These are phyloP conservation scores for Leccinum aurantiacum DNA, from an alignment of 768 basidiomycete species.

Conservation along the genomic window DNA sequence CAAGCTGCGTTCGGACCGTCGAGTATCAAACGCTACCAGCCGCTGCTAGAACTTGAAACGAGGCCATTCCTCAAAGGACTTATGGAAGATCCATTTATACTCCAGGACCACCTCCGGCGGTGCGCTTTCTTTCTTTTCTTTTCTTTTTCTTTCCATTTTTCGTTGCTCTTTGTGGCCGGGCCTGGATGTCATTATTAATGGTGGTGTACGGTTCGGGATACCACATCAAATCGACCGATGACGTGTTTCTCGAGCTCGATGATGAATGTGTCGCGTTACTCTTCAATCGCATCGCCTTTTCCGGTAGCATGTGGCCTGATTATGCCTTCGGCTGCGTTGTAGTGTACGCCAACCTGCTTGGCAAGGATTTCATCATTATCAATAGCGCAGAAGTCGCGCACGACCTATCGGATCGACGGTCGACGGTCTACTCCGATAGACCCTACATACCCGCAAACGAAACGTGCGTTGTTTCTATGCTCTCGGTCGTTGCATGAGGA, in stretches of 20 bases:
- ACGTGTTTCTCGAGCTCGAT: constrained; percentile 42
- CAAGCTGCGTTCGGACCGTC: constrained; percentile 58
- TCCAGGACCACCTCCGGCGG: constrained; percentile 38
- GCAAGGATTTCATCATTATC: constrained; percentile 30
- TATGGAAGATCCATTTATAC: constrained; percentile 40
- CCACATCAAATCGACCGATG: constrained; percentile 39
- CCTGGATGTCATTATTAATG: constrained; percentile 42
- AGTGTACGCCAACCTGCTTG: constrained; percentile 28
- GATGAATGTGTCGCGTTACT: constrained; percentile 43
- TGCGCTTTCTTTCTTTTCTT: constrained; percentile 10
- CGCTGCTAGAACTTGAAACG: constrained; percentile 57
- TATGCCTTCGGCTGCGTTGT: constrained; percentile 28
- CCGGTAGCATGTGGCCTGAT: constrained; percentile 44
- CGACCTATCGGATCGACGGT: constrained; percentile 28
- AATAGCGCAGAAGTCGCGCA: constrained; percentile 23
- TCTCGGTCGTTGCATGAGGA: background rate
- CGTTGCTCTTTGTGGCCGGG: background rate
- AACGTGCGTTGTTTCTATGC: constrained; percentile 7
- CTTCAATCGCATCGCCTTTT: constrained; percentile 44
- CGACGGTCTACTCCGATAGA: constrained; percentile 28
- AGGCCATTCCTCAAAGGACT: constrained; percentile 56
- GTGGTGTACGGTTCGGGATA: constrained; percentile 60
- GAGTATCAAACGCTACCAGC: constrained; percentile 55
- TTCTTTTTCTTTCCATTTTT: background rate
- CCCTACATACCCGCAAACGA: constrained; percentile 23